Conservation (phyloP, 257 asterid species). For the Galeopsis tetrahit region DNA sequence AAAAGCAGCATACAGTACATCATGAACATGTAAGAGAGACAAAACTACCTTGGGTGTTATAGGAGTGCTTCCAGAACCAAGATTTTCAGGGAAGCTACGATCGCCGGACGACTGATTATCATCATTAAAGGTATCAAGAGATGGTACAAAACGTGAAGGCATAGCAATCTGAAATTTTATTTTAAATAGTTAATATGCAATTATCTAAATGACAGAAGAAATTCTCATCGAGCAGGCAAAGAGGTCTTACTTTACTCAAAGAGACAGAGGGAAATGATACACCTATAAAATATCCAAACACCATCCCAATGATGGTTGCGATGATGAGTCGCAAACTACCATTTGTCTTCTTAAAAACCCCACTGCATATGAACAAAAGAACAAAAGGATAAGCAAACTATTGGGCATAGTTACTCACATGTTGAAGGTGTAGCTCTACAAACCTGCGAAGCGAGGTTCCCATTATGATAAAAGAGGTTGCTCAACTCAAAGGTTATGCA, state of each 20-base stretch:
- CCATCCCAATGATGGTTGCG: slow-evolving; percentile 87
- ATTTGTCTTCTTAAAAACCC: slow-evolving; percentile 72
- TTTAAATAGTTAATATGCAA: slow-evolving; percentile 5
- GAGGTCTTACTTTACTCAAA: slow-evolving; percentile 67
- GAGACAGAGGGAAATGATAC: slow-evolving; percentile 92
- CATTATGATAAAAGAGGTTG: slow-evolving; percentile 59
- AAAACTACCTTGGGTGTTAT: slow-evolving; percentile 75
- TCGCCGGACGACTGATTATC: slow-evolving; percentile 39
- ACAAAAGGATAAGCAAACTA: slow-evolving; percentile 21
- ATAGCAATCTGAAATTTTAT: slow-evolving; percentile 69
- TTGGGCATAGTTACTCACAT: background rate
- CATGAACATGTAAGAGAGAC: slow-evolving; percentile 25
- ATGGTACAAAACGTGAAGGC: slow-evolving; percentile 74
- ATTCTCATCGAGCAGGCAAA: slow-evolving; percentile 1
- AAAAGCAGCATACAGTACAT: slow-evolving; percentile 24
- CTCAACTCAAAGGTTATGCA: slow-evolving; percentile 61
- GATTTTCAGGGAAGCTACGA: slow-evolving; percentile 92
- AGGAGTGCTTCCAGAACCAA: slow-evolving; percentile 92
- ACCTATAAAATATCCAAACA: slow-evolving; percentile 91
- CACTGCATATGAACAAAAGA: slow-evolving; percentile 57
- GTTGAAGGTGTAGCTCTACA: slow-evolving; percentile 26
- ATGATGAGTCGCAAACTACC: slow-evolving; percentile 73
- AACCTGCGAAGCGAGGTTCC: slow-evolving; percentile 90
- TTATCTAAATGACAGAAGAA: slow-evolving; percentile 25
- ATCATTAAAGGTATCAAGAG: slow-evolving; percentile 65